Conservation (phyloP, 345 rosid genomes). For the Pugionium dolabratum region DNA sequence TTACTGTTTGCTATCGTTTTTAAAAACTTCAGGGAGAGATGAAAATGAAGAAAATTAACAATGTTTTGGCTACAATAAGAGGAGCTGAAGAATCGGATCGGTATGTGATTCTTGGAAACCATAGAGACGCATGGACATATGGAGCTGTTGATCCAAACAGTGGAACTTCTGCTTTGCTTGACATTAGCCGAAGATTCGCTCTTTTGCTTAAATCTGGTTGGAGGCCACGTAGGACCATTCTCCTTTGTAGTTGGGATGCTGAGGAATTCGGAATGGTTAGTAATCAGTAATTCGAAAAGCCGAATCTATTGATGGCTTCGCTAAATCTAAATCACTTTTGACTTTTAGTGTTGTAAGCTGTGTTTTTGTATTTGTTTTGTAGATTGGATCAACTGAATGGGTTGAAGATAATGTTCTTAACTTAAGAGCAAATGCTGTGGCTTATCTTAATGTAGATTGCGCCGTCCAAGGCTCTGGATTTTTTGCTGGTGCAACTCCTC, state of each 20-base stretch:
- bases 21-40: slow-evolving; percentile 62
- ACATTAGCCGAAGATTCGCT: slow-evolving; percentile 73
- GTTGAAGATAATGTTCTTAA: slow-evolving; percentile 84
- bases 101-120: slow-evolving; percentile 85
- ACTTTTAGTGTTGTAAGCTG: background rate
- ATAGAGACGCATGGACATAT: slow-evolving; percentile 96
- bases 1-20: background rate
- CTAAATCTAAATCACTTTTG: slow-evolving; percentile 14
- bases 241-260: slow-evolving; percentile 95
- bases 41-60: slow-evolving; percentile 56
- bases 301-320: background rate
- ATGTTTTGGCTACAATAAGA: slow-evolving; percentile 68
- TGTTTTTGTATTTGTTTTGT: slow-evolving; percentile 22
- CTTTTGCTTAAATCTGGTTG: slow-evolving; percentile 68
- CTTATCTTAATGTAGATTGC: slow-evolving; percentile 95
- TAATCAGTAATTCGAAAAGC: slow-evolving; percentile 28
- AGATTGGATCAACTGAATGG: slow-evolving; percentile 98
- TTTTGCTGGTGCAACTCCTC: slow-evolving; percentile 83
- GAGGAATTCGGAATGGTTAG: slow-evolving; percentile 99
- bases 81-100: slow-evolving; percentile 82
- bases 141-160: slow-evolving; percentile 99
- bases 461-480: slow-evolving; percentile 98
- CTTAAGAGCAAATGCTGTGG: slow-evolving; percentile 80
- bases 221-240: slow-evolving; percentile 86
- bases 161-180: slow-evolving; percentile 94